A percentile compares a stretch with the other conserved stretches of the same genome.
Conservation (phyloP, 192 early-diverging fungal genomes). For the Gamsiella multidivaricata region DNA sequence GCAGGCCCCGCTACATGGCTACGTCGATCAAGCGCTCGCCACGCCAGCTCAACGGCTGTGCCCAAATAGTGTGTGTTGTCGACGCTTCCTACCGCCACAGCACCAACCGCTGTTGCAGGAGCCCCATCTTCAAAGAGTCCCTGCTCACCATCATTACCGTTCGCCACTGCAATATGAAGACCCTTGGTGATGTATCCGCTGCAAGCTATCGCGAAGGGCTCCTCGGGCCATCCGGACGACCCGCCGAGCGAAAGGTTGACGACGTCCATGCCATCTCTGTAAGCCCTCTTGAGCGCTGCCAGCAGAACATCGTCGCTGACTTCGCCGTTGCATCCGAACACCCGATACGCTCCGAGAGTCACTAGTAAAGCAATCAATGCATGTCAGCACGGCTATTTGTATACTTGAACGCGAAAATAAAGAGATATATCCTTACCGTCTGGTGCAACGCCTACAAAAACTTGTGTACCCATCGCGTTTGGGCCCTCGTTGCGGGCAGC, state of each 20-base stretch:
- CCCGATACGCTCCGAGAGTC: slow-evolving; percentile 82
- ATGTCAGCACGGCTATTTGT: background rate
- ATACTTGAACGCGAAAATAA: background rate
- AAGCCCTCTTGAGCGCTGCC: slow-evolving; percentile 77
- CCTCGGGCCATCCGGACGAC: slow-evolving; percentile 66
- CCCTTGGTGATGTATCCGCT: slow-evolving; percentile 59
- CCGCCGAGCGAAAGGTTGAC: slow-evolving; percentile 88
- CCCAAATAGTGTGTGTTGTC: slow-evolving; percentile 45
- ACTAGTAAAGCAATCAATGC: slow-evolving; percentile 21
- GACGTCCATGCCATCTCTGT: slow-evolving; percentile 77
- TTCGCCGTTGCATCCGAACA: slow-evolving; percentile 82
- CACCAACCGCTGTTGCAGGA: slow-evolving; percentile 24
- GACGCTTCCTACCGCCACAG: slow-evolving; percentile 66
- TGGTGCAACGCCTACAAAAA: slow-evolving; percentile 85
- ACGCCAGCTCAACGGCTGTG: slow-evolving; percentile 20
- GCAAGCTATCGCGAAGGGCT: slow-evolving; percentile 68
- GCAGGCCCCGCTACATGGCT: background rate
- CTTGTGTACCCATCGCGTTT: slow-evolving; percentile 40
- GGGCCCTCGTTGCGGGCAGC: slow-evolving; percentile 69
- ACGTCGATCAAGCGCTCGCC: background rate
- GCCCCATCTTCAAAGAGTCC: slow-evolving; percentile 52
- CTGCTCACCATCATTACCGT: slow-evolving; percentile 73
- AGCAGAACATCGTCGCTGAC: slow-evolving; percentile 76
- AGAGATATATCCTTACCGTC: slow-evolving; percentile 57
- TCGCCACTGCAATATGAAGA: slow-evolving; percentile 65